Evolutionary conservation across 1,284 basidiomycete genomes (phyloP).

Genomic region (Ceratobasidium theobromae): DNA sequence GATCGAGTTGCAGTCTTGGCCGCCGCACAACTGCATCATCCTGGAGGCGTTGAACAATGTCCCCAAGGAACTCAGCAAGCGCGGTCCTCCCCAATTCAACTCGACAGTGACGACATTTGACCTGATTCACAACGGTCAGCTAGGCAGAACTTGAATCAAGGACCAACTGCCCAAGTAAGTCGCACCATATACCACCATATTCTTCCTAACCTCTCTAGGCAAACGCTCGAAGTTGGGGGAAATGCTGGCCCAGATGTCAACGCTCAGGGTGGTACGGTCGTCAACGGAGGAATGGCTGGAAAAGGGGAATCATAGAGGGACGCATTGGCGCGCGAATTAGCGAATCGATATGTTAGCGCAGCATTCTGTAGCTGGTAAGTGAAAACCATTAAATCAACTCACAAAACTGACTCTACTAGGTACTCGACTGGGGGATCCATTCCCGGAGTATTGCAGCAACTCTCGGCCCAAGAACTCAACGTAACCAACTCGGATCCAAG

Average conservation of each 20-base stretch:
- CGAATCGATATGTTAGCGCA: slow-evolving; percentile 79
- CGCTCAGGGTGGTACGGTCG: slow-evolving; percentile 56
- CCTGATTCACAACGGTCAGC: slow-evolving; percentile 70
- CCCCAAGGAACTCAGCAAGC: slow-evolving; percentile 64
- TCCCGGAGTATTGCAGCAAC: slow-evolving; percentile 61
- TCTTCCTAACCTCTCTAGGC: slow-evolving; percentile 44
- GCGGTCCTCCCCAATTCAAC: slow-evolving; percentile 52
- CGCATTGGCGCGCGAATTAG: slow-evolving; percentile 67
- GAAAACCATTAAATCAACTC: background rate
- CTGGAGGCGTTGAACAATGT: slow-evolving; percentile 75
- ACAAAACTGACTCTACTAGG: slow-evolving; percentile 45
- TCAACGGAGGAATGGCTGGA: slow-evolving; percentile 53
- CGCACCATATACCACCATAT: background rate
- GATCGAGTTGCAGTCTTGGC: slow-evolving; percentile 59
- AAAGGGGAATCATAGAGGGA: slow-evolving; percentile 64
- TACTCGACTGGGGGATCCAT: slow-evolving; percentile 82
- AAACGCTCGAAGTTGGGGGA: slow-evolving; percentile 54
- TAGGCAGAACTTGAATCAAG: slow-evolving; percentile 76
- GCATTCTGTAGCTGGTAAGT: slow-evolving; percentile 85
- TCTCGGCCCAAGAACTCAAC: slow-evolving; percentile 72
- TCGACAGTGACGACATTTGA: slow-evolving; percentile 59
- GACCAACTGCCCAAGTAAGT: slow-evolving; percentile 57
- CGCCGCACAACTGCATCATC: slow-evolving; percentile 82
- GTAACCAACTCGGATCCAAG: slow-evolving; percentile 52
- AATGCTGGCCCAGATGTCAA: slow-evolving; percentile 59